Evolutionary conservation across 2,329 filamentous ascomycete species (phyloP), one percentile per base, ranked within the genome.

Genomic region (Aphanocladium album): DNA sequence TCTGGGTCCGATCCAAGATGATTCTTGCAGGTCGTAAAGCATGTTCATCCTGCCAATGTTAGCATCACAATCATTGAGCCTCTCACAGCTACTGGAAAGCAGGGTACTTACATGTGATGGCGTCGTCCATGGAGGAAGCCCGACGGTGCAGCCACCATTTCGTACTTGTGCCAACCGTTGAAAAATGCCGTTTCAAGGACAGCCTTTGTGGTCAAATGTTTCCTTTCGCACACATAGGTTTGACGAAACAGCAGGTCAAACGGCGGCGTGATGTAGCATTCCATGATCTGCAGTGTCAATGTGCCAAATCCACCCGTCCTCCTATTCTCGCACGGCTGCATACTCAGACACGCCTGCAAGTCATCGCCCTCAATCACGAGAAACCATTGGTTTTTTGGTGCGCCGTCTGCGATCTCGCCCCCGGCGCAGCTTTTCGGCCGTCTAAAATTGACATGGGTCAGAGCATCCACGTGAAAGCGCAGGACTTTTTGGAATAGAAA

Each of bases 311-410:
- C 35, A n/a, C 35, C 56, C 9, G 56, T 58, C 17, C 46, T 41
- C 30, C n/a, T 39, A 17, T 58, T 58, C 11, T 43, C 21, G 46
- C 14, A 51, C 8, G 46, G 46, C 25, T 58, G 56, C 35, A 58
- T 33, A 25, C 56, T 58, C 9, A 51, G 25, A 21, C 46, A 58
- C 11, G 56, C 56, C 46, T 58, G 56, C 56, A 43, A 3, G 35
- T 4, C 19, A 5, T 51, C 35, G 5, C 33, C 25, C 46, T 51
- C 56, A 19, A 58, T 43, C 16, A 58, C 37, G 9, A 58, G 21
- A 14, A 58, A 58, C 56, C 56, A 58, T 35, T 58, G 56, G 43
- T 58, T 58, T 12, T 35, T 51, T 1, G 55, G 43, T 4, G 19
- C n/a, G 6, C 9, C 14, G 27, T 37, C 5, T 19, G 3, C 8